Percentiles rank a stretch among this genome's conserved stretches.
Evolutionary conservation across 2,329 filamentous ascomycete species (phyloP).

Genomic region (Colletotrichum gigasporum): DNA sequence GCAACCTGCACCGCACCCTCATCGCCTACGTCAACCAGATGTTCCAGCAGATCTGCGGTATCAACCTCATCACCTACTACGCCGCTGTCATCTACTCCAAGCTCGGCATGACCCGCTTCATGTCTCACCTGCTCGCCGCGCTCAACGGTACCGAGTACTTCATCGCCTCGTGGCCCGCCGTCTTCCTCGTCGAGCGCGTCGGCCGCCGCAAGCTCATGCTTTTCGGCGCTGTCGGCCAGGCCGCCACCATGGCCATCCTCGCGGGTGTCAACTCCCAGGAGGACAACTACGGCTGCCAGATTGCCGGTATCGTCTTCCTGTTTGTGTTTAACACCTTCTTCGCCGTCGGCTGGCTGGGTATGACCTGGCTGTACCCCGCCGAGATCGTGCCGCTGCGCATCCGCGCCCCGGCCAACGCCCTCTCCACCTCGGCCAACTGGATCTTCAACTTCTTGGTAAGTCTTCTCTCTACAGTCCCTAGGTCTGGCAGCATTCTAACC

Average conservation of each 20-base stretch:
- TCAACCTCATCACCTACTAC: slow-evolving; percentile 43
- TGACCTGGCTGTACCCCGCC: slow-evolving; percentile 70
- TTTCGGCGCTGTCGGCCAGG: slow-evolving; percentile 72
- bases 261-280: slow-evolving; percentile 51
- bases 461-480: too few relatives aligned
- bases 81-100: slow-evolving; percentile 39
- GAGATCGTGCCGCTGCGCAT: slow-evolving; percentile 69
- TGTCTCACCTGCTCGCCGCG: slow-evolving; percentile 67
- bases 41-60: slow-evolving; percentile 54
- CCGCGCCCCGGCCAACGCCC: slow-evolving; percentile 67
- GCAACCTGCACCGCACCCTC: slow-evolving; percentile 63
- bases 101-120: slow-evolving; percentile 61
- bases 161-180: slow-evolving; percentile 64
- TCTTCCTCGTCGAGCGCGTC: slow-evolving; percentile 71
- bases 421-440: slow-evolving; percentile 66
- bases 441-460: slow-evolving; percentile 68
- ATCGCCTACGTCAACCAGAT: slow-evolving; percentile 67
- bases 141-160: slow-evolving; percentile 59
- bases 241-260: slow-evolving; percentile 72
- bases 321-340: slow-evolving; percentile 73
- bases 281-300: slow-evolving; percentile 36
- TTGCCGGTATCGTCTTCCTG: slow-evolving; percentile 56
- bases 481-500: too few relatives aligned
- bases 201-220: slow-evolving; percentile 78
- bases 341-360: slow-evolving; percentile 66